A percentile compares a stretch with the other conserved stretches of the same genome.
These are phyloP conservation scores for Panaeolus papilionaceus DNA, from an alignment of 768 basidiomycete species.

Conservation along the genomic window DNA sequence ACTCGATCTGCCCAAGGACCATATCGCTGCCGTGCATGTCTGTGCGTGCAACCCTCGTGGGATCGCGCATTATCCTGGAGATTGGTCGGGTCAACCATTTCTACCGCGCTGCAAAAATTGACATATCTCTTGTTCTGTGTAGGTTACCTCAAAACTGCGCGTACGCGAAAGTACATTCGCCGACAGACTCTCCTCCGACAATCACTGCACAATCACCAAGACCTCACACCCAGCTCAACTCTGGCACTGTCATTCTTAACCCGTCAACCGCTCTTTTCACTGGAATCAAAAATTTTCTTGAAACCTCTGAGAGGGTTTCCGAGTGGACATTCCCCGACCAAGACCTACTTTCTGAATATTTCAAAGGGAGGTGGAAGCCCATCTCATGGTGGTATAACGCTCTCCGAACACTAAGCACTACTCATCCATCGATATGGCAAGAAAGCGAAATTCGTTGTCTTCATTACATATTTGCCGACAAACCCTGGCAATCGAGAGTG, in stretches of 20 bases:
- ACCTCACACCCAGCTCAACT: slow-evolving; percentile 86
- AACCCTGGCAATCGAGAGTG: slow-evolving; percentile 78
- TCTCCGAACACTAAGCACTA: slow-evolving; percentile 79
- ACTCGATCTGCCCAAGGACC: slow-evolving; percentile 62
- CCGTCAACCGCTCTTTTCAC: slow-evolving; percentile 68
- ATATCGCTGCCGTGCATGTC: slow-evolving; percentile 88
- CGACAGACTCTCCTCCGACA: slow-evolving; percentile 47
- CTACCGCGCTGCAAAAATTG: slow-evolving; percentile 18
- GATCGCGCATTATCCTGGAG: slow-evolving; percentile 83
- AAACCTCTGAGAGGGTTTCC: slow-evolving; percentile 44
- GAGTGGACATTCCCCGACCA: slow-evolving; percentile 85
- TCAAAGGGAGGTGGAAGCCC: slow-evolving; percentile 79
- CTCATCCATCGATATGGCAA: slow-evolving; percentile 81
- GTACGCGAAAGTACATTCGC: slow-evolving; percentile 62
- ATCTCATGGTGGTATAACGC: slow-evolving; percentile 93
- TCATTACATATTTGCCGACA: slow-evolving; percentile 87
- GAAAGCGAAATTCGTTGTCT: slow-evolving; percentile 87
- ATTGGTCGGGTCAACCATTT: slow-evolving; percentile 66
- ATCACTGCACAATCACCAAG: slow-evolving; percentile 57
- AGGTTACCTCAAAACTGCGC: slow-evolving; percentile 96
- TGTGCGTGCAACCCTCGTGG: slow-evolving; percentile 95
- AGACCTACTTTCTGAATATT: slow-evolving; percentile 84
- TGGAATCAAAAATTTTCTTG: slow-evolving; percentile 61
- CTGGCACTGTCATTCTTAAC: slow-evolving; percentile 84
- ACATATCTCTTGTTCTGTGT: slow-evolving; percentile 21